Base-by-base conservation (phyloP, 2,329 filamentous ascomycete genomes). In the Aspergillus sp. region DNA sequence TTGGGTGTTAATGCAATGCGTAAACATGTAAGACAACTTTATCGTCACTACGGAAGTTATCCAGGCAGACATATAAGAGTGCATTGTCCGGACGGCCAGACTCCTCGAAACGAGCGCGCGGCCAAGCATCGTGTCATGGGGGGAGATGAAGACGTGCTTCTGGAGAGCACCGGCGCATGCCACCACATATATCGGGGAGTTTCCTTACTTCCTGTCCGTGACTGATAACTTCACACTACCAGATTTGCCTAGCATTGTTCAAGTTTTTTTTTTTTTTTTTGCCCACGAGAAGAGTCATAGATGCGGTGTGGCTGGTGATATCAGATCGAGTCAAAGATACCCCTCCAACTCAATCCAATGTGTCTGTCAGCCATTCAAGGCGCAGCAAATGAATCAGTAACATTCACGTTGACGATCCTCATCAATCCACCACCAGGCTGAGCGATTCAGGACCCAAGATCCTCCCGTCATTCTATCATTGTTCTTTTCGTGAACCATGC, bases 91-190 rank as follows among this genome's bases (percentile, higher is more conserved):
- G 10, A 44, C 4, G 35, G n/a, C 19, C 15, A 38, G 15, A 38
- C 19, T 38, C 20, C 15, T 15, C 19, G 19, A 9, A 15, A 23
- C 19, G 32, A 30, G 30, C 13, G 46, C 13, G 46, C 43, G 48
- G 46, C 49, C 35, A 44, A 46, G 49, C 3, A 49, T 51, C 37
- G 41, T 49, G 49, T 48, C 44, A 51, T 32, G 41, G 42, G 33
- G 44, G 41, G 44, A 27, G 35, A 35, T 30, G 32, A 51, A 51
- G 49, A 39, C 49, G 49, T 51, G 49, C 49, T 51, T 12, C 9
- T 30, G 10, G 25, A 27, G 2, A 30, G 25, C 25, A 12, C 25
- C 25, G 3, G 25, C 10, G 25, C 25, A 30, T 30, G 10, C 25
- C 25, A 30, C 12, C 25, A 30, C 25, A 30, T 30, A 12, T 30